A percentile compares a stretch with the other conserved stretches of the same genome.
These are phyloP conservation scores for Curvularia sp. DNA, from an alignment of 2,329 filamentous ascomycete genomes.

Conservation along the genomic window DNA sequence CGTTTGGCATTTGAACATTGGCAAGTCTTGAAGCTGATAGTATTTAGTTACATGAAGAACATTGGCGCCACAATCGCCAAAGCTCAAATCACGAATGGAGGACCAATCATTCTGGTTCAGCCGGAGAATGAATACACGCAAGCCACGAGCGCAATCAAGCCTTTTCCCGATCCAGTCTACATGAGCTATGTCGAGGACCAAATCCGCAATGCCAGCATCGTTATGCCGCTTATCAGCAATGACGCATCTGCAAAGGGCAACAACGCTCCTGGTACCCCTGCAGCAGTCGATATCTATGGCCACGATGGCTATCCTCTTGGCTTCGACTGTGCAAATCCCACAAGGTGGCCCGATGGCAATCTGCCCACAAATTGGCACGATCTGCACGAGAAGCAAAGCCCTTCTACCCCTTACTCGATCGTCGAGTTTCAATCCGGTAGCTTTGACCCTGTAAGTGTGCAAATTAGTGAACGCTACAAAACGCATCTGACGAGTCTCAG, in stretches of 20 bases:
- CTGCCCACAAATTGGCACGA: constrained; percentile 65
- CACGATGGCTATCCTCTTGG: constrained; percentile 68
- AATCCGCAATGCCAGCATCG: constrained; percentile 70
- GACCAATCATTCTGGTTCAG: constrained; percentile 79
- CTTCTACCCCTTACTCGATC: constrained; percentile 70
- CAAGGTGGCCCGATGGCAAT: constrained; percentile 64
- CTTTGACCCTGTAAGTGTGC: constrained; percentile 63
- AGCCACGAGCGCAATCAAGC: constrained; percentile 55
- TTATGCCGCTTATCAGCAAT: constrained; percentile 78
- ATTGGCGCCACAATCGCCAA: constrained; percentile 73
- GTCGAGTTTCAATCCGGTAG: constrained; percentile 74
- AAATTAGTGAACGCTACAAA: neutral
- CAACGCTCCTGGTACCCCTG: constrained; percentile 67
- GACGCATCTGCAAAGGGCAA: constrained; percentile 69
- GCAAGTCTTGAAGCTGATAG: constrained; percentile 3
- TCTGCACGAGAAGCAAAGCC: constrained; percentile 66
- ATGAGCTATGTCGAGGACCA: constrained; percentile 75
- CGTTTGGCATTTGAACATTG: constrained; percentile 23
- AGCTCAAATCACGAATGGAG: constrained; percentile 82
- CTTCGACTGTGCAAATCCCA: constrained; percentile 68
- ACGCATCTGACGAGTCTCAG: constrained; percentile 1
- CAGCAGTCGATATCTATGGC: constrained; percentile 70
- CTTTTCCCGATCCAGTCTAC: constrained; percentile 72
- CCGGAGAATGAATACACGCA: constrained; percentile 81
- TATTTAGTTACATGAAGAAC: constrained; percentile 63